Evolutionary conservation across 495 filamentous ascomycete species (phyloP).

Genomic region (Jackrogersella minutella): DNA sequence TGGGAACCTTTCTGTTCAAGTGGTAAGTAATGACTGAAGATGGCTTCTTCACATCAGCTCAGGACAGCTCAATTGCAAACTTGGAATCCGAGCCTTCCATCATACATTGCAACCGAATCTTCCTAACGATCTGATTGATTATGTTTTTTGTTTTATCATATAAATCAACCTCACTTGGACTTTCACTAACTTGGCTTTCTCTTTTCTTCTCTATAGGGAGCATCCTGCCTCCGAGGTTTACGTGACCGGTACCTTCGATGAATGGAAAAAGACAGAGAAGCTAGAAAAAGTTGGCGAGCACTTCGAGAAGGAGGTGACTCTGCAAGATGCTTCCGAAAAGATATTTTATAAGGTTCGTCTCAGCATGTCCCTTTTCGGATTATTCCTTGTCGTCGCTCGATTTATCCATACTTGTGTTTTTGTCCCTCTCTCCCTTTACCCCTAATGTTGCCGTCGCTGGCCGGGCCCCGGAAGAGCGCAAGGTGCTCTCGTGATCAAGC

Average conservation of each 20-base stretch:
- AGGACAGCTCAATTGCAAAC: constrained; percentile 11
- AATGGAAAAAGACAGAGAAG: constrained; percentile 85
- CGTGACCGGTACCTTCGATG: constrained; percentile 95
- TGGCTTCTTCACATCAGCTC: neutral
- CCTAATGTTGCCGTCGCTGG: constrained; percentile 49
- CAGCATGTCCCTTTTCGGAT: constrained; percentile 27
- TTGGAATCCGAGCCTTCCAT: constrained; percentile 11
- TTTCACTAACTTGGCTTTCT: constrained; percentile 26
- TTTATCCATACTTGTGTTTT: neutral
- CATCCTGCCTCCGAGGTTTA: constrained; percentile 83
- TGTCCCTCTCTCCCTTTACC: constrained; percentile 8
- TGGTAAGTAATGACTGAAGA: constrained; percentile 52
- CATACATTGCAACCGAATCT: neutral
- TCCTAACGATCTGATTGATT: constrained; percentile 9
- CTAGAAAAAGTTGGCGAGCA: constrained; percentile 74
- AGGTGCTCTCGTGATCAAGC: constrained; percentile 11
- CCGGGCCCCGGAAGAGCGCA: constrained; percentile 17
- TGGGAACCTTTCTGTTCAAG: constrained; percentile 64
- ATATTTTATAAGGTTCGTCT: constrained; percentile 81
- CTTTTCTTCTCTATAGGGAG: constrained; percentile 61
- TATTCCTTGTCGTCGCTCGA: constrained; percentile 15
- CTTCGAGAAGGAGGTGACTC: constrained; percentile 79
- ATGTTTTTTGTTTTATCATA: neutral
- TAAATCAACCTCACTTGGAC: constrained; percentile 14
- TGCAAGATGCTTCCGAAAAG: constrained; percentile 69